Evolutionary conservation across 768 basidiomycete species (phyloP).

Genomic region (Tephrocybe sp.): DNA sequence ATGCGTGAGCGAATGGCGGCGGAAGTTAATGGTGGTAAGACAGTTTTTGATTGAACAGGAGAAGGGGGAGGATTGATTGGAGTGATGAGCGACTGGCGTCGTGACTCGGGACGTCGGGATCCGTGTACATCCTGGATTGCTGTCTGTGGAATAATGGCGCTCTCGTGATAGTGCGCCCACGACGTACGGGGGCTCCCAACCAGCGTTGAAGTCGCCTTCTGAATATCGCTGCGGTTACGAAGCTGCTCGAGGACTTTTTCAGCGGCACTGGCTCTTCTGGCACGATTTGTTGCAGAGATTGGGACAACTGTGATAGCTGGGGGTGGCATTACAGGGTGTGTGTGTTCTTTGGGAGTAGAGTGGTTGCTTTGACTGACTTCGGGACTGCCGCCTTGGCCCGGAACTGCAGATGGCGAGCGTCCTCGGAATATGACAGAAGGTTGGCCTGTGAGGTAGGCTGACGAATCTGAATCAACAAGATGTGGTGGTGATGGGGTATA

Average conservation of each 20-base stretch:
- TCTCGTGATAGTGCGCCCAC: slow-evolving; percentile 44
- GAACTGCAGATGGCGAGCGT: slow-evolving; percentile 25
- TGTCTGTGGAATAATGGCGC: slow-evolving; percentile 10
- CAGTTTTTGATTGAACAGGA: slow-evolving; percentile 52
- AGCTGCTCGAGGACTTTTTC: slow-evolving; percentile 70
- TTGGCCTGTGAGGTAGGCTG: slow-evolving; percentile 15
- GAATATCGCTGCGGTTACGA: slow-evolving; percentile 50
- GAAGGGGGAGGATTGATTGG: slow-evolving; percentile 50
- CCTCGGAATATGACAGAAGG: slow-evolving; percentile 21
- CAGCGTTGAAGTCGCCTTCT: slow-evolving; percentile 33
- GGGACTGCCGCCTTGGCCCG: slow-evolving; percentile 25
- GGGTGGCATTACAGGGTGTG: slow-evolving; percentile 12
- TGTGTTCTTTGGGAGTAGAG: slow-evolving; percentile 11
- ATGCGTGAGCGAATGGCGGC: slow-evolving; percentile 13
- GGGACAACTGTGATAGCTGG: slow-evolving; percentile 16
- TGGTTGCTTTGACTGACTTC: slow-evolving; percentile 15
- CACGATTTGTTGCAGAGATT: slow-evolving; percentile 37
- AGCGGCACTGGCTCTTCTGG: slow-evolving; percentile 62
- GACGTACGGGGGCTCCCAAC: slow-evolving; percentile 41
- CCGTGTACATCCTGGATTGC: slow-evolving; percentile 16
- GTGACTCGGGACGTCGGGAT: slow-evolving; percentile 29
- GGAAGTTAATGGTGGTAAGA: slow-evolving; percentile 7
- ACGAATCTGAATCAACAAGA: slow-evolving; percentile 17
- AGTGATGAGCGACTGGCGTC: slow-evolving; percentile 40
- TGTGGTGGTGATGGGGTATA: slow-evolving; percentile 24